Evolutionary conservation across 345 rosid species (phyloP), one percentile per base, ranked within the genome.

Genomic region (Boechera retrofracta): DNA sequence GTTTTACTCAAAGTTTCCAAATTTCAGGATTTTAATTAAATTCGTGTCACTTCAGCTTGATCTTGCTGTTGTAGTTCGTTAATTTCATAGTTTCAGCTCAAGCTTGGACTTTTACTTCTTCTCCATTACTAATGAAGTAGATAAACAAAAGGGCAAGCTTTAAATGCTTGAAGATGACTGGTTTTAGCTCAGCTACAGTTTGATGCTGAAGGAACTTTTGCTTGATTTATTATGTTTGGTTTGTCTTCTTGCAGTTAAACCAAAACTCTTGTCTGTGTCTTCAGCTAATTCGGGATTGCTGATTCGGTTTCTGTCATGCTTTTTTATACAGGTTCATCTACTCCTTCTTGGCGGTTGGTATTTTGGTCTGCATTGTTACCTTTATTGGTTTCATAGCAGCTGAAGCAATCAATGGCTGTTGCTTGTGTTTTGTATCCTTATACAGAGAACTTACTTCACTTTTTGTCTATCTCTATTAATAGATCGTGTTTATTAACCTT

Each of bases 401-500:
- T 72, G 97, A 90, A 82, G 82, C 93, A 36, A 83, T 92, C 39
- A 83, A 83, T 76, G 90, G 97, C 69, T 90, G 97, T 80, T 91
- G 97, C 87, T 85, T 94, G 66, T 94, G 98, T 85, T 90, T 90
- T 80, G 97, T 94, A 94, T 92, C 98, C 98, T 85, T 10, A 49
- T 57, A 38, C 51, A 53, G 7, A 31, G 42, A 41, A 72, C 44
- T 33, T 71, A 67, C 26, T 64, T 33, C 32, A 10, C 29, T 2
- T 21, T 3, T 54, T 18, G 31, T 21, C 42, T 54, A 42, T 55
- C 36, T 72, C 33, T 39, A 39, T 67, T 65, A 16, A 31, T 64
- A 12, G 26, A 35, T 26, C 0, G 7, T n/a, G 11, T 51, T 35
- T 32, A 26, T 69, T 26, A n/a, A 7, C 12, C 3, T 1, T 16